These are phyloP conservation scores for Tylopilus subfusipes DNA, from an alignment of 768 basidiomycete species.

Conservation along the genomic window DNA sequence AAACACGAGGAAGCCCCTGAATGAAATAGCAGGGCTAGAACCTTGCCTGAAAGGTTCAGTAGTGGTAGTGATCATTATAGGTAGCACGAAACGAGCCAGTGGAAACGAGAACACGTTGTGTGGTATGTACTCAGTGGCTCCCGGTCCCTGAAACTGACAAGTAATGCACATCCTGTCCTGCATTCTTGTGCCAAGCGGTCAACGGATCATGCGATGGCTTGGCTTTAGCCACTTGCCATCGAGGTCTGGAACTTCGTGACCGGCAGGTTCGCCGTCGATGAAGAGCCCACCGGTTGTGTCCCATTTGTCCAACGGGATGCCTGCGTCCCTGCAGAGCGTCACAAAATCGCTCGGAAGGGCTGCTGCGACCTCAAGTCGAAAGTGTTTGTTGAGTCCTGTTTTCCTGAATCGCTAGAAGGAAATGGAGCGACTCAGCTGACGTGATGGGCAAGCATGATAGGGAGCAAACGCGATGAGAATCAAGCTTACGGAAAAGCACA, in stretches of 20 bases:
- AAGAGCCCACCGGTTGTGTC: constrained; percentile 45
- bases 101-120: constrained; percentile 18
- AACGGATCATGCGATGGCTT: constrained; percentile 11
- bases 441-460: background rate
- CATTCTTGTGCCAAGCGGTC: constrained; percentile 3
- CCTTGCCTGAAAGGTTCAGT: constrained; percentile 20
- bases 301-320: constrained; percentile 38
- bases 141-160: constrained; percentile 8
- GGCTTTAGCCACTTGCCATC: constrained; percentile 36
- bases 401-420: constrained; percentile 45
- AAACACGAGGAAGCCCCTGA: constrained; percentile 28
- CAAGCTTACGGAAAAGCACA: constrained; percentile 51
- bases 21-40: constrained; percentile 16
- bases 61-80: constrained; percentile 14
- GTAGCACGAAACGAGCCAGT: constrained; percentile 11
- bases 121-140: background rate
- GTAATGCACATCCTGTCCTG: background rate
- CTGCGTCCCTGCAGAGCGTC: constrained; percentile 44
- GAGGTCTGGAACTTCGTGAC: constrained; percentile 36
- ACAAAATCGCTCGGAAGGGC: constrained; percentile 58
- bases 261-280: constrained; percentile 40
- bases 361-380: constrained; percentile 51
- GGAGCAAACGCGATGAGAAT: background rate
- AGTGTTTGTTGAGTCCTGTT: constrained; percentile 42
- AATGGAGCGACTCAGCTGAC: background rate